These are phyloP conservation scores for Huntiella decipiens DNA, from an alignment of 2,329 filamentous ascomycete genomes.

Conservation along the genomic window DNA sequence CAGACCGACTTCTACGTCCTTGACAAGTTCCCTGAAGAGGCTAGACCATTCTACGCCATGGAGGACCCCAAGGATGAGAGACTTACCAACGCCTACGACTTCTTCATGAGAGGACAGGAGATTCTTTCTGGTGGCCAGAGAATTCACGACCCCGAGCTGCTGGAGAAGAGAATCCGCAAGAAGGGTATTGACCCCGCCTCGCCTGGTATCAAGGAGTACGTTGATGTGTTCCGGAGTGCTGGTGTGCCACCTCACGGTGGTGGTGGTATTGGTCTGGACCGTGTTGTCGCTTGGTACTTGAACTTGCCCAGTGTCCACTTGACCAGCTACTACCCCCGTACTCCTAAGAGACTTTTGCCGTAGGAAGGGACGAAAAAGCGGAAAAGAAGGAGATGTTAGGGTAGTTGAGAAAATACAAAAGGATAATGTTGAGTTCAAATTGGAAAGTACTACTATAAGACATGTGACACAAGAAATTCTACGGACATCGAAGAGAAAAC, in stretches of 20 bases:
- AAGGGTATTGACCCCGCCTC: constrained; percentile 65
- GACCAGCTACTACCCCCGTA: constrained; percentile 38
- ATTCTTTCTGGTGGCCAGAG: constrained; percentile 84
- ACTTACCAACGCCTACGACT: constrained; percentile 54
- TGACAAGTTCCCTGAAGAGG: constrained; percentile 82
- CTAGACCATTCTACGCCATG: constrained; percentile 86
- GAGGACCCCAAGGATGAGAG: constrained; percentile 47
- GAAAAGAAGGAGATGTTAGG: background rate
- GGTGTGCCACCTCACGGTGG: constrained; percentile 82
- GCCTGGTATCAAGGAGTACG: constrained; percentile 70
- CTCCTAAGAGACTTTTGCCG: constrained; percentile 38
- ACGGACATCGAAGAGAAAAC: too few relatives aligned
- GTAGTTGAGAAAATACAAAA: too few relatives aligned
- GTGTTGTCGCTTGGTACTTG: constrained; percentile 53
- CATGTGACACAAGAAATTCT: too few relatives aligned
- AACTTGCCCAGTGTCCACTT: constrained; percentile 40
- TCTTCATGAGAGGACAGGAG: constrained; percentile 85
- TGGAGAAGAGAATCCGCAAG: constrained; percentile 57
- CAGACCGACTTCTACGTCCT: constrained; percentile 91
- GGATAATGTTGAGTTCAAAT: too few relatives aligned
- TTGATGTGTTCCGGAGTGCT: constrained; percentile 61
- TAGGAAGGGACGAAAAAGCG: constrained; percentile 15
- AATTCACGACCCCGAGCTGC: constrained; percentile 59
- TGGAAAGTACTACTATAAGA: too few relatives aligned
- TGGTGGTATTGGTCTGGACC: constrained; percentile 75